Evolutionary conservation across 2,329 filamentous ascomycete species (phyloP).

Genomic region (Ophiostoma sp.): DNA sequence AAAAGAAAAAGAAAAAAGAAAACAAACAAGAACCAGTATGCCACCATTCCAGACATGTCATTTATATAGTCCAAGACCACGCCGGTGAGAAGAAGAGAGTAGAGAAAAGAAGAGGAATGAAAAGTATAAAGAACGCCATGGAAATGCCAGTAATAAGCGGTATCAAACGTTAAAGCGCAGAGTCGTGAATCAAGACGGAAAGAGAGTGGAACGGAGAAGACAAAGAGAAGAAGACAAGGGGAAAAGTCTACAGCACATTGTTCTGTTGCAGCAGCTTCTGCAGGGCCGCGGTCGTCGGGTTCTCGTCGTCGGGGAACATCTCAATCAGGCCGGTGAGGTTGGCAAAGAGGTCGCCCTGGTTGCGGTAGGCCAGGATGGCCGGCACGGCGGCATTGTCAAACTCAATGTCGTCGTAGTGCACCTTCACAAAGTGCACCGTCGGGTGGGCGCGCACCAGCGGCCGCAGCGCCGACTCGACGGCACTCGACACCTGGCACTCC

Average conservation of each 20-base stretch:
- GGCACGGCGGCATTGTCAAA: slow-evolving; percentile 87
- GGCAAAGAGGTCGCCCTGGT: slow-evolving; percentile 81
- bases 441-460: slow-evolving; percentile 68
- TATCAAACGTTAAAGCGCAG: slow-evolving; percentile 13
- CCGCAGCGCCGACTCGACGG: slow-evolving; percentile 72
- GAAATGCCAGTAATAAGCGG: not conserved
- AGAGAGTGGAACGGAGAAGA: not conserved
- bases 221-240: not conserved
- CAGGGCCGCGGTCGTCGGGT: slow-evolving; percentile 52
- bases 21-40: not conserved
- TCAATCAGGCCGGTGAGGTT: slow-evolving; percentile 82
- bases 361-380: slow-evolving; percentile 81
- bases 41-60: not conserved
- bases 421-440: slow-evolving; percentile 78
- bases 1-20: not conserved
- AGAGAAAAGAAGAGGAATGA: not conserved
- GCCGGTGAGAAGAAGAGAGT: not conserved
- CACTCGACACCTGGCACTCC: slow-evolving; percentile 70
- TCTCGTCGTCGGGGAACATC: slow-evolving; percentile 66
- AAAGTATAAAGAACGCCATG: not conserved
- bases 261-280: slow-evolving; percentile 50
- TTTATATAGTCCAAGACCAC: not conserved
- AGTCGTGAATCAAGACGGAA: not conserved
- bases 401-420: slow-evolving; percentile 87
- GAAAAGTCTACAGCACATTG: slow-evolving; percentile 41